Evolutionary conservation across 805 yeast species (phyloP).

Genomic region (Metschnikowia rubicola): DNA sequence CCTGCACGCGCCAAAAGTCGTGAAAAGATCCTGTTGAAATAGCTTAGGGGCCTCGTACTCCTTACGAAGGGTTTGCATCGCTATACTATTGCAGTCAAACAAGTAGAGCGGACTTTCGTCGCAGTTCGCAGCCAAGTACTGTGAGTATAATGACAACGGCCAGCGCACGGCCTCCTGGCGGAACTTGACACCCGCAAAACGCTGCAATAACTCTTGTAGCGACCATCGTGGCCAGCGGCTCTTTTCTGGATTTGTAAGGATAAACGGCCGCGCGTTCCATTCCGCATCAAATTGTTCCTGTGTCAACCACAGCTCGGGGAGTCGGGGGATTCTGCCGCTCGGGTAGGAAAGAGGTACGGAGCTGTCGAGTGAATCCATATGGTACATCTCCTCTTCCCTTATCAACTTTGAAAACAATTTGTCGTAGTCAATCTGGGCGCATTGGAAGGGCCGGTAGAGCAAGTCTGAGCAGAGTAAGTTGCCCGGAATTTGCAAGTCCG

Average conservation of each 20-base stretch:
- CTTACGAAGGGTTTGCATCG: conserved; percentile 53
- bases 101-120: conserved; percentile 86
- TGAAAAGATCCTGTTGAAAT: conserved; percentile 60
- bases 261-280: conserved; percentile 62
- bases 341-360: conserved; percentile 17
- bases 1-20: conserved; percentile 55
- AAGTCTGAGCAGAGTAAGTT: conserved; percentile 67
- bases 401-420: conserved; percentile 47
- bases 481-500: conserved; percentile 46
- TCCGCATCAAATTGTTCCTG: conserved; percentile 42
- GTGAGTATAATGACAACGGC: conserved; percentile 58
- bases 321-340: conserved; percentile 49
- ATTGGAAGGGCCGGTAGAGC: conserved; percentile 80
- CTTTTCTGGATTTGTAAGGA: conserved; percentile 35
- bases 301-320: conserved; percentile 43
- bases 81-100: conserved; percentile 76
- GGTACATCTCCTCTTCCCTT: conserved; percentile 39
- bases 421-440: conserved; percentile 64
- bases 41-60: conserved; percentile 54
- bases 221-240: conserved; percentile 68
- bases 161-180: conserved; percentile 85
- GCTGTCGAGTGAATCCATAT: conserved; percentile 17
- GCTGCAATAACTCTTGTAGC: conserved; percentile 40
- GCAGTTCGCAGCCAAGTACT: conserved; percentile 55
- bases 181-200: conserved; percentile 62